Evolutionary conservation across 108 stramenopile genomes (phyloP), one percentile per base, ranked within the genome.

Genomic region (Cyclotella choctawhatcheeana): DNA sequence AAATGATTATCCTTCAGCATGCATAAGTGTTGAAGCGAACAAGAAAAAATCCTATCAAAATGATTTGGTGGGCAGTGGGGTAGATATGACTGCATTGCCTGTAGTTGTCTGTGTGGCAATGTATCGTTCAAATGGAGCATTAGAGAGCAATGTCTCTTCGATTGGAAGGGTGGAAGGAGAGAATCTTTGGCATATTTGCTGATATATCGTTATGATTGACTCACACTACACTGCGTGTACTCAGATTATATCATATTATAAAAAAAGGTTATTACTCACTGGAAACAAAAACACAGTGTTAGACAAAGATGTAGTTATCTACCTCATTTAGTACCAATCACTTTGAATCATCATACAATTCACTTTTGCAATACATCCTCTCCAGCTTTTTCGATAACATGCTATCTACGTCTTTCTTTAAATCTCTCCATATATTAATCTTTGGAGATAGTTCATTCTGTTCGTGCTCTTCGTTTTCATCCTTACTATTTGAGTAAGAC

Each of bases 61-160:
- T 31, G 32, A 33, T 21, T 8, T 21, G 20, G 45, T 60, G 20
- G 33, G 67, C 21, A 59, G 74, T 8, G 34, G 51, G 1, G 33
- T 64, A 3, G 30, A 76, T 2, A 66, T 95, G 0, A 64, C 58
- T 13, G 25, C 72, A 34, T 73, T 96, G 8, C 95, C 95, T 8
- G 95, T 96, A 16, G 89, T 93, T 43, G 88, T 92, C 8, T 93
- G 95, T 61, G 95, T 96, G 14, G 91, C 95, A 35, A 90, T 96
- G 89, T 92, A 92, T 58, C 82, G 95, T 33, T 93, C 92, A 4
- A 86, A 83, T 60, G 95, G 95, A 22, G 90, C 79, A 10, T 64
- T 96, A 44, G 95, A 96, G 66, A 70, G 76, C 40, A 96, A 96
- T 74, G 92, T 93, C 3, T 40, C 67, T 16, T 71, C 59, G 17